Evolutionary conservation across 2,329 filamentous ascomycete species (phyloP).

Genomic region (Fusarium udum): DNA sequence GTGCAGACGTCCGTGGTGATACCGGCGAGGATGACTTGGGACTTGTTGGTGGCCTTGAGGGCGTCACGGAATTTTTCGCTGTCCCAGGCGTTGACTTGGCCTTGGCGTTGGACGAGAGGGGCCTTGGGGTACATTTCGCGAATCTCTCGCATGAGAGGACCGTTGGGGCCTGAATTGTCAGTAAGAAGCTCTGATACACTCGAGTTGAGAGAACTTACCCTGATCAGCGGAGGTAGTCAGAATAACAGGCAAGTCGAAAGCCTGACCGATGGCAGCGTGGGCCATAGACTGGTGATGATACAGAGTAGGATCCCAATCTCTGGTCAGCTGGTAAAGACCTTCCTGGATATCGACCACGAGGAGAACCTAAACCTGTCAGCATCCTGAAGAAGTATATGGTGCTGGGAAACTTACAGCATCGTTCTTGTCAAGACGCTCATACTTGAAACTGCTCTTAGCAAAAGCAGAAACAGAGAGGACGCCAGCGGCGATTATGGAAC

Average conservation of each 20-base stretch:
- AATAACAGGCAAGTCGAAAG: conserved; percentile 75
- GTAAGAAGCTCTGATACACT: fast-evolving
- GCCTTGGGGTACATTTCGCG: conserved; percentile 72
- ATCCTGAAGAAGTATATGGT: fast-evolving
- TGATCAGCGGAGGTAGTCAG: conserved; percentile 74
- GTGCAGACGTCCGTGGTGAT: conserved; percentile 82
- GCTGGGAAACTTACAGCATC: conserved; percentile 30
- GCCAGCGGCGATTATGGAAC: conserved; percentile 24
- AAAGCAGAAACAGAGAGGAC: conserved; percentile 22
- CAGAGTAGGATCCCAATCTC: conserved; percentile 72
- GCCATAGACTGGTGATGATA: conserved; percentile 75
- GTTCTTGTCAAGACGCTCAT: conserved; percentile 42
- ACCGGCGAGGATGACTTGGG: conserved; percentile 76
- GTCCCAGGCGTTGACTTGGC: conserved; percentile 82
- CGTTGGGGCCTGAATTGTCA: conserved; percentile 68
- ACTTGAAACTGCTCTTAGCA: conserved; percentile 28
- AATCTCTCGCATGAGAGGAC: conserved; percentile 75
- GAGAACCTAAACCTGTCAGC: conserved; percentile 39
- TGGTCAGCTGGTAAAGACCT: conserved; percentile 55
- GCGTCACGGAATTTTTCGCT: conserved; percentile 74
- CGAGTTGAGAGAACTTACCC: background rate
- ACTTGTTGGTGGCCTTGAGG: conserved; percentile 70
- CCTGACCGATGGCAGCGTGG: conserved; percentile 71
- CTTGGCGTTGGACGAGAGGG: conserved; percentile 72
- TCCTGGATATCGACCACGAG: conserved; percentile 52